Percentiles rank a stretch among this genome's conserved stretches.
These are phyloP conservation scores for Hypoxylon rickii DNA, from an alignment of 495 filamentous ascomycete genomes.

Conservation along the genomic window DNA sequence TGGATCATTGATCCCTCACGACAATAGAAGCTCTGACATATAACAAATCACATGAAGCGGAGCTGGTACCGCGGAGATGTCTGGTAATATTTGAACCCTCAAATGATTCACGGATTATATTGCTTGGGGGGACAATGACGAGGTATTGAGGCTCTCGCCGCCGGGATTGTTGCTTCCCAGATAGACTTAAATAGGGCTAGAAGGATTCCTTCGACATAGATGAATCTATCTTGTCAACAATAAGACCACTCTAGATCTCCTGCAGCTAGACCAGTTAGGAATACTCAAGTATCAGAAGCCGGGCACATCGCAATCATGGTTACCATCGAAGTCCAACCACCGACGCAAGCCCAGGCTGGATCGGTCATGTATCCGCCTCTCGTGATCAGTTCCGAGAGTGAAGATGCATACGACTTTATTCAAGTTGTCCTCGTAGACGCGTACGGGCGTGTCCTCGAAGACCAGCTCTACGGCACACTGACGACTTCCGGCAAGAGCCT, in stretches of 20 bases:
- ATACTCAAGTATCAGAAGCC: constrained; percentile 1
- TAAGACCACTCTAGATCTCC: constrained; percentile 8
- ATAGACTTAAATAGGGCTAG: constrained; percentile 21
- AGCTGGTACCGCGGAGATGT: constrained; percentile 14
- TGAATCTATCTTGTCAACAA: neutral
- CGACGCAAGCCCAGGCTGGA: constrained; percentile 25
- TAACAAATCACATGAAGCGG: constrained; percentile 14
- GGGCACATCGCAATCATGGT: constrained; percentile 16
- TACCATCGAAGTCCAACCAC: constrained; percentile 30
- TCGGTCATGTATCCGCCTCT: constrained; percentile 29
- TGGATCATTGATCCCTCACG: constrained; percentile 2
- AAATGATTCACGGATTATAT: neutral
- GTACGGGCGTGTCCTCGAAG: constrained; percentile 28
- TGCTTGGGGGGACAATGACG: neutral
- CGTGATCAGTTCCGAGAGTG: constrained; percentile 22
- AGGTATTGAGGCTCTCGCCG: constrained; percentile 4
- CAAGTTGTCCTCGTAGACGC: constrained; percentile 24
- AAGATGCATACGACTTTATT: constrained; percentile 27
- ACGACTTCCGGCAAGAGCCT: constrained; percentile 14
- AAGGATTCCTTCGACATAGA: neutral
- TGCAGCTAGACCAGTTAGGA: constrained; percentile 9
- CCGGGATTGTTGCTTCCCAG: constrained; percentile 10
- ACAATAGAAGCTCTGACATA: neutral
- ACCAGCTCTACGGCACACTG: constrained; percentile 24
- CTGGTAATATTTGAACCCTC: constrained; percentile 2